These are phyloP conservation scores for Mikania micrantha DNA, from an alignment of 129 eudicot genomes.

Conservation along the genomic window DNA sequence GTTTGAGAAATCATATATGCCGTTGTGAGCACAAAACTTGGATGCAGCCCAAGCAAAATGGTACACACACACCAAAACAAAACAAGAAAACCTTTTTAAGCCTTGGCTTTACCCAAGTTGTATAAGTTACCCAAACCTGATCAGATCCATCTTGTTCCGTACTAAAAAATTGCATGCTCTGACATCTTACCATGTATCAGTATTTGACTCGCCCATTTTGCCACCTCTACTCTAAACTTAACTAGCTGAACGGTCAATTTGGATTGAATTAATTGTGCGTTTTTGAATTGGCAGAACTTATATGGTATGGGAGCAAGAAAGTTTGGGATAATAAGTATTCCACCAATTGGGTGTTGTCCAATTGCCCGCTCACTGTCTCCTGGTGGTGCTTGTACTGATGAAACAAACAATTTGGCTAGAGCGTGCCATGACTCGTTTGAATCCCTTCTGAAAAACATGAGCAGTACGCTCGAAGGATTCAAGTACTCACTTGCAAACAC, in stretches of 20 bases:
- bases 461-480: constrained; percentile 26
- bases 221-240: not conserved
- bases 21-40: not conserved
- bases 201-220: not conserved
- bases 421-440: constrained; percentile 17
- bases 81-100: not conserved
- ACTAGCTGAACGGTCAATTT: not conserved
- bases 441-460: constrained; percentile 20
- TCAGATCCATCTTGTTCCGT: not conserved
- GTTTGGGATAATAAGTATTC: constrained; percentile 34
- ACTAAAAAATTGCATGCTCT: not conserved
- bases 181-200: not conserved
- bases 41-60: not conserved
- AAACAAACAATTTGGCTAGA: constrained; percentile 27
- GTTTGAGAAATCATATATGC: not conserved
- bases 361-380: constrained; percentile 8
- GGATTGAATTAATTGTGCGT: not conserved
- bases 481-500: constrained; percentile 37
- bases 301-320: constrained; percentile 43
- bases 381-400: constrained; percentile 20
- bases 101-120: too few relatives aligned
- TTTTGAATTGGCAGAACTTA: constrained; percentile 32
- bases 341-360: constrained; percentile 46
- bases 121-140: too few relatives aligned
- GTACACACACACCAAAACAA: too few relatives aligned